A percentile compares a stretch with the other conserved stretches of the same genome.
These are phyloP conservation scores for Irpex sp. DNA, from an alignment of 1,284 basidiomycete species.

Conservation along the genomic window DNA sequence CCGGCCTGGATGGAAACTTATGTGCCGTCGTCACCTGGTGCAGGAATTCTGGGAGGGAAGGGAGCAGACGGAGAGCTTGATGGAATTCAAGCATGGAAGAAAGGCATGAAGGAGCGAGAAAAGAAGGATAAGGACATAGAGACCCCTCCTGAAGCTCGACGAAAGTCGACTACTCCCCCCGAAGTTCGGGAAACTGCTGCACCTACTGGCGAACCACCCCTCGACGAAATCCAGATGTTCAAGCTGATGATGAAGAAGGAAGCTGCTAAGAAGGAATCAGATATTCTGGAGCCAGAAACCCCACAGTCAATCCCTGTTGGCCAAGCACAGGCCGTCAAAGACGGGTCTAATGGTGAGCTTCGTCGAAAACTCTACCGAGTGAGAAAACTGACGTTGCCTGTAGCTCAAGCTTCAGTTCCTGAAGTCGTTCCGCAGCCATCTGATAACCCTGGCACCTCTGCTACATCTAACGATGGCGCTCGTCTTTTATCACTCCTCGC, in stretches of 20 bases:
- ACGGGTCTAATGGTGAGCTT: neutral
- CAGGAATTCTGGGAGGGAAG: constrained; percentile 63
- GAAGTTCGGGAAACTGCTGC: constrained; percentile 5
- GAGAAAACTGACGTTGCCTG: neutral
- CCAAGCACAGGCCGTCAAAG: neutral
- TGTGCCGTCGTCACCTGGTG: constrained; percentile 52
- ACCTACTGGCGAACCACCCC: constrained; percentile 22
- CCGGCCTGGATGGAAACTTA: constrained; percentile 94
- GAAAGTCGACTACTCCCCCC: constrained; percentile 18
- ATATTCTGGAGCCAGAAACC: constrained; percentile 17
- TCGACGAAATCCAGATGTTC: constrained; percentile 87
- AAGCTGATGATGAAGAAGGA: constrained; percentile 83
- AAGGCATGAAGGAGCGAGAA: constrained; percentile 81
- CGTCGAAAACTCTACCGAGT: neutral
- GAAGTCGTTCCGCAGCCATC: constrained; percentile 1
- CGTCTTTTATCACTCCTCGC: constrained; percentile 8
- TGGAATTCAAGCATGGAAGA: constrained; percentile 89
- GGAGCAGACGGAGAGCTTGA: constrained; percentile 67
- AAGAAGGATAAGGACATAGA: constrained; percentile 44
- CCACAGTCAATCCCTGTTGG: neutral
- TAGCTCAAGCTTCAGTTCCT: neutral
- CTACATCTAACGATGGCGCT: constrained; percentile 1
- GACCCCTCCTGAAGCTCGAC: constrained; percentile 21
- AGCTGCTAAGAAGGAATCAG: constrained; percentile 62
- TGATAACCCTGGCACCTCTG: neutral